phyloP scores from a whole-genome alignment of 768 basidiomycete genomes.

The Tulasnella sp. region DNA sequence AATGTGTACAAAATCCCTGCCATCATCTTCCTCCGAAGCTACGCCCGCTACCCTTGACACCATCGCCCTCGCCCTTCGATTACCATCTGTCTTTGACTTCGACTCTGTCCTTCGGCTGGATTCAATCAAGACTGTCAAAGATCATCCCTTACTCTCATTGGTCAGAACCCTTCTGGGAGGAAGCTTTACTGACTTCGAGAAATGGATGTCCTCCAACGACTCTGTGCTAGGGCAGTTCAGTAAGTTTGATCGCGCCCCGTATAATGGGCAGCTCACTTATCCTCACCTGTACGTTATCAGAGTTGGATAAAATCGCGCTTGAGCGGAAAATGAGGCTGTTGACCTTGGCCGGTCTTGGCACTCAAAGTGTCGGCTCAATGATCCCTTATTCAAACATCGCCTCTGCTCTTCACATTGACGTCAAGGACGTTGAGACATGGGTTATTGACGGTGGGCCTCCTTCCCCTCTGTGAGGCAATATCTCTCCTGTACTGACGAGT shows the following conservation, averaged over 20 bases:
- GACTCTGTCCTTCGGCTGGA: constrained; percentile 71
- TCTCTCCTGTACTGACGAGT: not conserved
- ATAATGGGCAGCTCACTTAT: not conserved
- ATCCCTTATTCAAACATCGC: constrained; percentile 64
- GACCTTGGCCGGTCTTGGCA: constrained; percentile 65
- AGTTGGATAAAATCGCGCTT: constrained; percentile 46
- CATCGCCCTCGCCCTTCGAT: constrained; percentile 53
- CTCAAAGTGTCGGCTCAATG: constrained; percentile 62
- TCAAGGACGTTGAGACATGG: constrained; percentile 70
- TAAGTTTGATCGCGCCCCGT: constrained; percentile 28
- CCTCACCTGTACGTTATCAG: constrained; percentile 30
- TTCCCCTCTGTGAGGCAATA: constrained; percentile 20
- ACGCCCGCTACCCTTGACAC: constrained; percentile 46
- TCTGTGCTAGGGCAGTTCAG: constrained; percentile 46
- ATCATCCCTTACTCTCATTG: constrained; percentile 63
- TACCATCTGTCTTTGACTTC: constrained; percentile 66
- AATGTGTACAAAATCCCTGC: constrained; percentile 49
- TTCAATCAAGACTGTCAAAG: constrained; percentile 51
- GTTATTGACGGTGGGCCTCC: constrained; percentile 83
- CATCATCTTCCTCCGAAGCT: constrained; percentile 41
- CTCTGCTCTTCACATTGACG: constrained; percentile 51
- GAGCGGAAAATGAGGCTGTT: constrained; percentile 74
- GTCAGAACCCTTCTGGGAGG: constrained; percentile 62
- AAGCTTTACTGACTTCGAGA: constrained; percentile 48
- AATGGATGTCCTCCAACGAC: constrained; percentile 47